Conservation (phyloP, 106 monocot species). For the Agapanthus africanus region DNA sequence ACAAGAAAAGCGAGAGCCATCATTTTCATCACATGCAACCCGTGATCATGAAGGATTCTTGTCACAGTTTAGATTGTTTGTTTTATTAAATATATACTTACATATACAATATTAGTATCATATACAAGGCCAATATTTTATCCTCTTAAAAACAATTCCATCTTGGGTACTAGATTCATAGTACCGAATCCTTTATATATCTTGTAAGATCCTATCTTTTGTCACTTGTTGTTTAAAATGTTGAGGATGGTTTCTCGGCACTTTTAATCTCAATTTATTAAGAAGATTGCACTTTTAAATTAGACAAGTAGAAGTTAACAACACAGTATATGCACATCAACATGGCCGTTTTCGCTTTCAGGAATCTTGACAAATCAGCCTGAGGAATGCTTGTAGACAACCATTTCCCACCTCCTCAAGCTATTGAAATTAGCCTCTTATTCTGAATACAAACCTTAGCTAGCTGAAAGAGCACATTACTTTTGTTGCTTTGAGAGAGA, state of each 20-base stretch:
- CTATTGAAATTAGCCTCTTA: slow-evolving; percentile 2
- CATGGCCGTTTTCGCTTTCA: background rate
- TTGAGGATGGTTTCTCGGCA: background rate
- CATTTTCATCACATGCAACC: background rate
- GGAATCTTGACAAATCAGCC: slow-evolving; percentile 5
- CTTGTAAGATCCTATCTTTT: background rate
- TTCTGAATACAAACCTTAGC: slow-evolving; percentile 8
- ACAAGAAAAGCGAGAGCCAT: background rate
- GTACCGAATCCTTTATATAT: too few relatives aligned
- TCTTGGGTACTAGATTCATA: too few relatives aligned
- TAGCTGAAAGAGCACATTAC: background rate
- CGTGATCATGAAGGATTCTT: background rate
- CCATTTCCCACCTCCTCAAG: slow-evolving; percentile 26
- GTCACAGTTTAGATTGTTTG: background rate
- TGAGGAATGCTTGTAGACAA: slow-evolving; percentile 24
- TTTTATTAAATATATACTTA: background rate
- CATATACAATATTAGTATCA: background rate
- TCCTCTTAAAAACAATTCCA: too few relatives aligned
- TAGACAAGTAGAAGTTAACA: background rate
- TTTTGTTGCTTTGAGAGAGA: too few relatives aligned
- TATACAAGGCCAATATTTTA: background rate
- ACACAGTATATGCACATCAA: background rate
- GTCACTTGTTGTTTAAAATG: slow-evolving; percentile 1
- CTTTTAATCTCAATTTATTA: background rate
- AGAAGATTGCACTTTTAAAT: background rate